Percentiles rank a stretch among this genome's conserved stretches.
These are phyloP conservation scores for Volvox reticuliferus DNA, from an alignment of 139 green algal genomes.

Conservation along the genomic window DNA sequence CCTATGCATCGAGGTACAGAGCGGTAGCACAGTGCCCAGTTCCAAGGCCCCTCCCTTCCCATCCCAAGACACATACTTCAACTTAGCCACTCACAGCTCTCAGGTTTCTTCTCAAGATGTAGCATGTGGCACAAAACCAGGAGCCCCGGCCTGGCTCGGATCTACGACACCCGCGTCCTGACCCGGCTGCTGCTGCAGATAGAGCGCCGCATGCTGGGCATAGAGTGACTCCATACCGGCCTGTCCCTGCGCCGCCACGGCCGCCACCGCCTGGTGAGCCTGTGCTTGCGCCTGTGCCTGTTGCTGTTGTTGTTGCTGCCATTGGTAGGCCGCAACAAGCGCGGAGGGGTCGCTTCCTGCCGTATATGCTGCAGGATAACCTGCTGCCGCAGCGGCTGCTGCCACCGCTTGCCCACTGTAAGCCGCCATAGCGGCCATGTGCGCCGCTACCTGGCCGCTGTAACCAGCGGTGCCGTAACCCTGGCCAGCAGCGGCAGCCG, in stretches of 20 bases:
- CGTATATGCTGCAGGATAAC: background rate
- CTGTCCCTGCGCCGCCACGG: background rate
- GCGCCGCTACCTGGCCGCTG: background rate
- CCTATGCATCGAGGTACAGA: no score
- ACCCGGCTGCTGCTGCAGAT: constrained; percentile 7
- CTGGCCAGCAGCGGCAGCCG: constrained; percentile 24
- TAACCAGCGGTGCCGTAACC: background rate
- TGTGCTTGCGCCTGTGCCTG: background rate
- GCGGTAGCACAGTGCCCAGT: no score
- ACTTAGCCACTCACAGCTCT: no score
- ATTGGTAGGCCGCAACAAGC: constrained; percentile 40
- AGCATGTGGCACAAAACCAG: no score
- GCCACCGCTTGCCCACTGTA: constrained; percentile 13
- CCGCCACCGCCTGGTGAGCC: constrained; percentile 7
- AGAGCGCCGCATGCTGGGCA: constrained; percentile 23
- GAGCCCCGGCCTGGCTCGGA: background rate
- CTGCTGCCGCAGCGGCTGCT: background rate
- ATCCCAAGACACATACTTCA: no score
- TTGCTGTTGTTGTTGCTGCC: constrained; percentile 25
- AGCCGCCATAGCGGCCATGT: constrained; percentile 31
- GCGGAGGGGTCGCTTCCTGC: background rate
- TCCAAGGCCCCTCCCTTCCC: no score
- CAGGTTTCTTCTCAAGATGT: no score
- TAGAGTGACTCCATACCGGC: constrained; percentile 15
- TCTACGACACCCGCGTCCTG: background rate